Conservation (phyloP, 257 asterid species). For the Cinchona pubescens region DNA sequence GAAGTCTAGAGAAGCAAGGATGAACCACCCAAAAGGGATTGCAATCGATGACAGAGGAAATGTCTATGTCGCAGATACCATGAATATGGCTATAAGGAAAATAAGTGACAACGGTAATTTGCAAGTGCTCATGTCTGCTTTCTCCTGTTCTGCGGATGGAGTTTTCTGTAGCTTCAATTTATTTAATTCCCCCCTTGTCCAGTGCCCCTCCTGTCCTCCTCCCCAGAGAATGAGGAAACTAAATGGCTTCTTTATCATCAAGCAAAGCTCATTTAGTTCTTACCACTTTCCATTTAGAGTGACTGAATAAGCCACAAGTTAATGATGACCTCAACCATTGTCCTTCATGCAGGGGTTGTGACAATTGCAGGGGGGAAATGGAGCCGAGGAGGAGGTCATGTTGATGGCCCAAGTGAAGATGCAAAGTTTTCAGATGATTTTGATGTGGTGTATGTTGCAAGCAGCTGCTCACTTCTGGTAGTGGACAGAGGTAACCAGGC, state of each 20-base stretch:
- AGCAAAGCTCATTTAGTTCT: background rate
- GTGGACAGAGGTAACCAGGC: slow-evolving; percentile 92
- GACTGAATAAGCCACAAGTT: background rate
- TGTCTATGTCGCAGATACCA: slow-evolving; percentile 84
- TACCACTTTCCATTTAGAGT: background rate
- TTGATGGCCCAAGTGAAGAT: slow-evolving; percentile 94
- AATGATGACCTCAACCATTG: background rate
- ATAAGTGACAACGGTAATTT: slow-evolving; percentile 71
- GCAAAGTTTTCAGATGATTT: slow-evolving; percentile 83
- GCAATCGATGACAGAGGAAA: slow-evolving; percentile 78
- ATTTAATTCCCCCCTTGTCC: background rate
- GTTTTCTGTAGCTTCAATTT: background rate
- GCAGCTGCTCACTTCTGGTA: slow-evolving; percentile 83
- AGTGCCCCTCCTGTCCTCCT: background rate
- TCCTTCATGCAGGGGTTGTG: slow-evolving; percentile 59
- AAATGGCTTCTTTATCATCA: background rate
- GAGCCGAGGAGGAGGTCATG: slow-evolving; percentile 76
- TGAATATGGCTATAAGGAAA: slow-evolving; percentile 88
- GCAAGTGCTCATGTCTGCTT: background rate
- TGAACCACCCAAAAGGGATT: slow-evolving; percentile 91
- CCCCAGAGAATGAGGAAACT: background rate
- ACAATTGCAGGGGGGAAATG: slow-evolving; percentile 87
- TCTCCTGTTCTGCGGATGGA: background rate
- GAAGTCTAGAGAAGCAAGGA: slow-evolving; percentile 75
- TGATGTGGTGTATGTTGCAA: slow-evolving; percentile 64